Conservation (phyloP, 2,329 filamentous ascomycete species). For the Botryotinia narcissicola region DNA sequence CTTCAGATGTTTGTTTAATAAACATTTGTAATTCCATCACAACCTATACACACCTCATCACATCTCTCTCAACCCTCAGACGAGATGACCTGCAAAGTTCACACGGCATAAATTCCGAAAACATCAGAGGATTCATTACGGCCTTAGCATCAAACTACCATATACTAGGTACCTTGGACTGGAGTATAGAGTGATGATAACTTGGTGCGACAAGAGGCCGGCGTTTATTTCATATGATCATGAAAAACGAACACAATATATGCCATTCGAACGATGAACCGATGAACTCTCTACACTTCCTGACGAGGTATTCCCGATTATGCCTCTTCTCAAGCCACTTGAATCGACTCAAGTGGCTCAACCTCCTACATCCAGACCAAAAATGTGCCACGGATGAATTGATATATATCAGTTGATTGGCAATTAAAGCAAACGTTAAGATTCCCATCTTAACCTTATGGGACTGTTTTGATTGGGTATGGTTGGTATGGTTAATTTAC, state of each 20-base stretch:
- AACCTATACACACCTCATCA: neutral
- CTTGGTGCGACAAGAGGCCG: neutral
- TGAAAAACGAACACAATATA: neutral
- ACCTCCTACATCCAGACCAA: neutral
- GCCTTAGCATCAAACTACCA: neutral
- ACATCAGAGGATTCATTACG: neutral
- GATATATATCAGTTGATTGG: neutral
- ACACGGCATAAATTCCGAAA: neutral
- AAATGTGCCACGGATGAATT: neutral
- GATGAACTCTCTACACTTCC: neutral
- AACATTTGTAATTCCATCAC: neutral
- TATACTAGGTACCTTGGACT: neutral
- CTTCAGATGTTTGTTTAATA: constrained; percentile 1
- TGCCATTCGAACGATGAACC: neutral
- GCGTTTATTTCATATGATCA: neutral
- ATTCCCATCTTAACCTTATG: neutral
- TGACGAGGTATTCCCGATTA: neutral
- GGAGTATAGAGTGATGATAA: neutral
- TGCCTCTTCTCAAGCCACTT: neutral
- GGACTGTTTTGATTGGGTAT: constrained; percentile 1
- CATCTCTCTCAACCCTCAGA: neutral
- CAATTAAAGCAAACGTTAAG: neutral
- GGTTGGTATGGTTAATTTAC: neutral
- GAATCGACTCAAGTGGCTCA: neutral
- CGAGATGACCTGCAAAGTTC: neutral